Evolutionary conservation across 2,329 filamentous ascomycete genomes (phyloP).

Genomic region (Fusarium sp.): DNA sequence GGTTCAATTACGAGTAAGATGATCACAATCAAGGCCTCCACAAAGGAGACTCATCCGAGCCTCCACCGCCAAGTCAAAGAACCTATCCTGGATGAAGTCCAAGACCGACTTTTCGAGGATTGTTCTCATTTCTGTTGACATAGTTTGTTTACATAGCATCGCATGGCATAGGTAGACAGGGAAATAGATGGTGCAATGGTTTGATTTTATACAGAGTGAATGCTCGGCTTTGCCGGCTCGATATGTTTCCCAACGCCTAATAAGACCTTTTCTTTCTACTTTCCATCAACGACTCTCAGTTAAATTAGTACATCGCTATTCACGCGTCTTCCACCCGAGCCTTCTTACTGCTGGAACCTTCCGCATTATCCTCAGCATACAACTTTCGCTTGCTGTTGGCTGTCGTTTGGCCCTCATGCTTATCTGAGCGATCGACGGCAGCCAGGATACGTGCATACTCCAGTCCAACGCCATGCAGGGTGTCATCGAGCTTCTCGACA

Average conservation of each 20-base stretch:
- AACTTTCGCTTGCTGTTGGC: constrained; percentile 62
- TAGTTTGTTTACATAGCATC: constrained; percentile 38
- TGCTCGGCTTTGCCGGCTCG: constrained; percentile 30
- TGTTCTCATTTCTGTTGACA: constrained; percentile 42
- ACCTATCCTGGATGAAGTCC: not conserved
- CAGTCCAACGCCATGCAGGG: constrained; percentile 74
- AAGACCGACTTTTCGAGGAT: constrained; percentile 16
- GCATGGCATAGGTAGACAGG: constrained; percentile 35
- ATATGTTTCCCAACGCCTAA: constrained; percentile 28
- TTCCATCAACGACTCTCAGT: constrained; percentile 3
- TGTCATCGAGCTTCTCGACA: constrained; percentile 78
- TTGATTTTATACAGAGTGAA: constrained; percentile 36
- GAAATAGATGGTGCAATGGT: constrained; percentile 41
- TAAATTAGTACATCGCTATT: constrained; percentile 1
- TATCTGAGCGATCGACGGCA: constrained; percentile 56
- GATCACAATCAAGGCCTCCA: constrained; percentile 1
- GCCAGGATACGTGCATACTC: constrained; percentile 77
- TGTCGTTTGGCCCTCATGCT: constrained; percentile 42
- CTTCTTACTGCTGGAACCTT: constrained; percentile 60
- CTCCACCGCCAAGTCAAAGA: not conserved
- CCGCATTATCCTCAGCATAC: constrained; percentile 44
- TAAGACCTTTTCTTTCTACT: not conserved
- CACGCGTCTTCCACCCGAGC: constrained; percentile 55
- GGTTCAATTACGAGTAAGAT: constrained; percentile 38
- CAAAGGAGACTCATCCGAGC: not conserved